phyloP scores from a whole-genome alignment of 2,329 filamentous ascomycete species.

The Knoxdaviesia capensis region DNA sequence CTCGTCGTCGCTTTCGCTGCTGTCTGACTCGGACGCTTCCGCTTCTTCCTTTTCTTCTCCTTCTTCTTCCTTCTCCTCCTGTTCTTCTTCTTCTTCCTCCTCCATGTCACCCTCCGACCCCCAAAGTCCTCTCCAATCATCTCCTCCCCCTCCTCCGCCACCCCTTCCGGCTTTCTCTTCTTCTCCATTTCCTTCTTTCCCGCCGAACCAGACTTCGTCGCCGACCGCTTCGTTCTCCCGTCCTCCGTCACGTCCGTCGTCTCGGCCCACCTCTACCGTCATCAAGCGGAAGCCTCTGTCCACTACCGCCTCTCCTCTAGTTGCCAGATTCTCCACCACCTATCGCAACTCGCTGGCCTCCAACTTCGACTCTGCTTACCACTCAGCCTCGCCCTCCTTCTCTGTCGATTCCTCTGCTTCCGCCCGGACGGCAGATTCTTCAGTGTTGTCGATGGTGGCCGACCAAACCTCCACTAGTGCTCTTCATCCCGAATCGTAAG shows the following conservation, averaged over 20 bases:
- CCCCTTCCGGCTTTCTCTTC: not conserved
- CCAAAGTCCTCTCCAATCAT: not conserved
- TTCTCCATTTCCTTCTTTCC: not conserved
- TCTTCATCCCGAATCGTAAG: too few relatives aligned
- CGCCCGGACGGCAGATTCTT: slow-evolving; percentile 3
- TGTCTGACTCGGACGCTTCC: too few relatives aligned
- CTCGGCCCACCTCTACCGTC: slow-evolving; percentile 7
- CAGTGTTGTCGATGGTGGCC: not conserved
- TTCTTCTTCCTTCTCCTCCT: not conserved
- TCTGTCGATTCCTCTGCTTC: slow-evolving; percentile 7
- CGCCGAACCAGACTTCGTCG: not conserved
- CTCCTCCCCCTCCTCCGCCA: not conserved
- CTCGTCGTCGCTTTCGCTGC: too few relatives aligned
- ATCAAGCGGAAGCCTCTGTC: slow-evolving; percentile 44
- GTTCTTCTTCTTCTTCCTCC: not conserved
- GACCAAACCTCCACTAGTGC: too few relatives aligned
- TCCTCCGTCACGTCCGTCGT: too few relatives aligned
- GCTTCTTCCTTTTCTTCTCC: too few relatives aligned
- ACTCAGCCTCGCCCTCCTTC: slow-evolving; percentile 3
- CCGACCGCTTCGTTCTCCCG: not conserved
- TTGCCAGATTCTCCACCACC: slow-evolving; percentile 24
- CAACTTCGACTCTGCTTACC: slow-evolving; percentile 10
- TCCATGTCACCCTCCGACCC: not conserved
- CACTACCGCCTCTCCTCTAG: slow-evolving; percentile 29
- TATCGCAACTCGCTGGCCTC: slow-evolving; percentile 8